Evolutionary conservation across 2,329 filamentous ascomycete species (phyloP).

Genomic region (Pseudopyrenochaeta lycopersici): DNA sequence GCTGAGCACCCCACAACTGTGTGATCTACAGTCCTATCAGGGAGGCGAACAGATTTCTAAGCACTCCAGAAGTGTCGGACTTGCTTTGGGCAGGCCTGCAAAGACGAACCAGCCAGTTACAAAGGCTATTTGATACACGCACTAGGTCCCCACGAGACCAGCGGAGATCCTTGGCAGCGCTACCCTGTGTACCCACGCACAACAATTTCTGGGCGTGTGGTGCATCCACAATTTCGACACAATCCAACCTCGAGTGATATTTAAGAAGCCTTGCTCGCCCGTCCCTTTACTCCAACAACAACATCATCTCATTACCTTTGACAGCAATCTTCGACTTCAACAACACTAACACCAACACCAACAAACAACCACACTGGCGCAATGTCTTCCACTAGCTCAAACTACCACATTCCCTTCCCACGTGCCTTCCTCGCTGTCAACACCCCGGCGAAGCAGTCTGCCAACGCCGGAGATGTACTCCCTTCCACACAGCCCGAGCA

Average conservation of each 20-base stretch:
- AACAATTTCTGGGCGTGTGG: too few relatives aligned
- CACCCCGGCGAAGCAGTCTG: slow-evolving; percentile 37
- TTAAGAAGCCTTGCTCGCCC: slow-evolving; percentile 27
- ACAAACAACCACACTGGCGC: slow-evolving; percentile 33
- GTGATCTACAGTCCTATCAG: too few relatives aligned
- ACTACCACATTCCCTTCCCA: slow-evolving; percentile 50
- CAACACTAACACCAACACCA: slow-evolving; percentile 1
- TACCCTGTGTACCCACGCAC: too few relatives aligned
- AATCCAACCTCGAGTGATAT: slow-evolving; percentile 9
- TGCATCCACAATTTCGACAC: too few relatives aligned
- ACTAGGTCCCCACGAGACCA: too few relatives aligned
- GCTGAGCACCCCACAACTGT: too few relatives aligned
- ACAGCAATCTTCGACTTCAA: neutral
- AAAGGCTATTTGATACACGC: too few relatives aligned
- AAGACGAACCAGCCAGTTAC: too few relatives aligned
- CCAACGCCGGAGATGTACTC: slow-evolving; percentile 1
- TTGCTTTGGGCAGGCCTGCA: too few relatives aligned
- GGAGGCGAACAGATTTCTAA: too few relatives aligned
- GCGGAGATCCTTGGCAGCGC: too few relatives aligned
- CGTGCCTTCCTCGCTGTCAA: slow-evolving; percentile 48
- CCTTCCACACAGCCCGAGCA: slow-evolving; percentile 27
- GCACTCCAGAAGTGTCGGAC: too few relatives aligned
- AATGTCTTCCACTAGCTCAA: slow-evolving; percentile 45
- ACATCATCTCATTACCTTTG: slow-evolving; percentile 8
- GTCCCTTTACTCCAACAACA: slow-evolving; percentile 6